Conservation (phyloP, 2,329 filamentous ascomycete species). For the Trichoderma atroviride region DNA sequence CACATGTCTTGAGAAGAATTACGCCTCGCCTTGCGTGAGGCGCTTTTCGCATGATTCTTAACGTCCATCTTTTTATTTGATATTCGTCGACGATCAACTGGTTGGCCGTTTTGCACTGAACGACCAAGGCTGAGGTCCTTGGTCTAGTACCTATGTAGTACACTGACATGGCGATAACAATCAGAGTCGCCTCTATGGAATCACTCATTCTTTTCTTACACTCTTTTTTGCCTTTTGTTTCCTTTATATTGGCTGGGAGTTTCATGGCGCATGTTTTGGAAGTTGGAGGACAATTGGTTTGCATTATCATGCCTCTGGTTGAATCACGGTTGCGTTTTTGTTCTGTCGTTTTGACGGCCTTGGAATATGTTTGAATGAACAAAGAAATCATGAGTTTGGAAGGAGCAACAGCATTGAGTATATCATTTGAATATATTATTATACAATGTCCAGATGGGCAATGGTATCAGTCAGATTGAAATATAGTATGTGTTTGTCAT, state of each 20-base stretch:
- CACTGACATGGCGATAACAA: not conserved
- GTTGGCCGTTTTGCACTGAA: not conserved
- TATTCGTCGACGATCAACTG: not conserved
- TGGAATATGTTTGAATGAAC: not conserved
- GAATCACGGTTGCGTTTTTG: not conserved
- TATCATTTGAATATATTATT: not conserved
- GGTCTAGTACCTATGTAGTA: not conserved
- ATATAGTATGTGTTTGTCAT: not conserved
- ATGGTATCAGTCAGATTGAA: slow-evolving; percentile 14
- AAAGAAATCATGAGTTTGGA: not conserved
- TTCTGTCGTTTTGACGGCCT: not conserved
- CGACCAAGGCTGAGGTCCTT: not conserved
- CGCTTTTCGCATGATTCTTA: not conserved
- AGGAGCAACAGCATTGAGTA: not conserved
- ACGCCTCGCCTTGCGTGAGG: not conserved
- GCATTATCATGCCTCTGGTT: not conserved
- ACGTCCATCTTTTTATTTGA: not conserved
- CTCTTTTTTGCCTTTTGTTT: not conserved
- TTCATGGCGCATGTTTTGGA: not conserved
- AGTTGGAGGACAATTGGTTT: not conserved
- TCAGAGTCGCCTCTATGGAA: not conserved
- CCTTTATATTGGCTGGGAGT: not conserved
- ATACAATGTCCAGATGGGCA: not conserved
- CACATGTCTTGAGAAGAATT: not conserved
- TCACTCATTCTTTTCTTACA: not conserved